phyloP scores from a whole-genome alignment of 2,329 filamentous ascomycete genomes.

The Talaromyces amestolkiae region DNA sequence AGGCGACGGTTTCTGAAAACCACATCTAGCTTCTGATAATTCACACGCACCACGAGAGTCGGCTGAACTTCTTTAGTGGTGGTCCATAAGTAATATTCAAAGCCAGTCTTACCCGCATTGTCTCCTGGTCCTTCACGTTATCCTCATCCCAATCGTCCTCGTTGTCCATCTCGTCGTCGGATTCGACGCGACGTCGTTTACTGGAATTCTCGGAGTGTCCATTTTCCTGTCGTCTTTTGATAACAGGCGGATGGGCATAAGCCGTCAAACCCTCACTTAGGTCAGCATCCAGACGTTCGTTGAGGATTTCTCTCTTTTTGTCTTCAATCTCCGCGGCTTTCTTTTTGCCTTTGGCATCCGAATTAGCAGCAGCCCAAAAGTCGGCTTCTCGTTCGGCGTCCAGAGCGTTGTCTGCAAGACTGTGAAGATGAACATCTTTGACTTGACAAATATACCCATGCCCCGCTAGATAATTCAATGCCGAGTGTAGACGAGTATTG shows the following conservation, averaged over 20 bases:
- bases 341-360: constrained; percentile 40
- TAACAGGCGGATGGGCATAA: constrained; percentile 34
- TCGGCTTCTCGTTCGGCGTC: constrained; percentile 36
- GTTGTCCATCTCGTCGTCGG: constrained; percentile 31
- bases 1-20: constrained; percentile 77
- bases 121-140: constrained; percentile 33
- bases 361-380: constrained; percentile 27
- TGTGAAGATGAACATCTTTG: constrained; percentile 42
- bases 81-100: constrained; percentile 15
- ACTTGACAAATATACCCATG: constrained; percentile 43
- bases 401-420: constrained; percentile 39
- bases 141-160: constrained; percentile 35
- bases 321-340: constrained; percentile 34
- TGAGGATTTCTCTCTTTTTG: constrained; percentile 31
- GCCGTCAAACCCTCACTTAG: constrained; percentile 33
- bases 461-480: constrained; percentile 39
- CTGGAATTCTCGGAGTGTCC: constrained; percentile 22
- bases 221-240: constrained; percentile 33
- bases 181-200: constrained; percentile 26
- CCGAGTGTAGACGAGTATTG: constrained; percentile 32
- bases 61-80: constrained; percentile 50
- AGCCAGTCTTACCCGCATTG: constrained; percentile 38
- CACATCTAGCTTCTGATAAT: constrained; percentile 80
- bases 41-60: constrained; percentile 72
- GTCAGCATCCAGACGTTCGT: constrained; percentile 36